These are phyloP conservation scores for Cadophora malorum DNA, from an alignment of 2,329 filamentous ascomycete genomes.

Conservation along the genomic window DNA sequence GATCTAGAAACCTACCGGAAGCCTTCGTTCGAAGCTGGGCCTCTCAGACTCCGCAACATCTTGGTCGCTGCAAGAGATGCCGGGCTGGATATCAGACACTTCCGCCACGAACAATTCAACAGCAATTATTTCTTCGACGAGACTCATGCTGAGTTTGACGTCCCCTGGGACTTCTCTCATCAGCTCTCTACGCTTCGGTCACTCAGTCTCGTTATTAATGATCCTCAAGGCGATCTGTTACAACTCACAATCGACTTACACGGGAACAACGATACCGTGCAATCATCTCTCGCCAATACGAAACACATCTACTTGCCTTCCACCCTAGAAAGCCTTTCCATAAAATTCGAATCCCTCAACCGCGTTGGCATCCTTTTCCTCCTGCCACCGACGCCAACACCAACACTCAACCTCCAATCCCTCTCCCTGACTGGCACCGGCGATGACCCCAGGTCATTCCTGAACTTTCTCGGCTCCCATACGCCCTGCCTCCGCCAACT, in stretches of 20 bases:
- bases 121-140: slow-evolving; percentile 11
- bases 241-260: background rate
- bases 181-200: slow-evolving; percentile 14
- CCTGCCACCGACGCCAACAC: background rate
- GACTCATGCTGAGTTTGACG: background rate
- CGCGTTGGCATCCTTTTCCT: slow-evolving; percentile 19
- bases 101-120: slow-evolving; percentile 25
- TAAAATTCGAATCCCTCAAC: slow-evolving; percentile 24
- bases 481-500: slow-evolving; percentile 15
- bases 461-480: slow-evolving; percentile 21
- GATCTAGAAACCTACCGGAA: slow-evolving; percentile 25
- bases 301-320: slow-evolving; percentile 1
- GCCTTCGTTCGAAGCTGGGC: background rate
- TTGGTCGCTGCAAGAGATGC: slow-evolving; percentile 19
- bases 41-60: slow-evolving; percentile 12
- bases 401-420: slow-evolving; percentile 9
- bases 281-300: background rate
- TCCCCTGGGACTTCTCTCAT: background rate
- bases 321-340: slow-evolving; percentile 17
- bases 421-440: slow-evolving; percentile 16
- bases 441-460: slow-evolving; percentile 12
- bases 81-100: slow-evolving; percentile 23
- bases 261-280: background rate
- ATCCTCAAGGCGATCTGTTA: background rate
- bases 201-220: slow-evolving; percentile 21